Percentiles rank a stretch among this genome's conserved stretches.
phyloP scores from a whole-genome alignment of 2,329 filamentous ascomycete species.

The Penicillium brevicompactum region DNA sequence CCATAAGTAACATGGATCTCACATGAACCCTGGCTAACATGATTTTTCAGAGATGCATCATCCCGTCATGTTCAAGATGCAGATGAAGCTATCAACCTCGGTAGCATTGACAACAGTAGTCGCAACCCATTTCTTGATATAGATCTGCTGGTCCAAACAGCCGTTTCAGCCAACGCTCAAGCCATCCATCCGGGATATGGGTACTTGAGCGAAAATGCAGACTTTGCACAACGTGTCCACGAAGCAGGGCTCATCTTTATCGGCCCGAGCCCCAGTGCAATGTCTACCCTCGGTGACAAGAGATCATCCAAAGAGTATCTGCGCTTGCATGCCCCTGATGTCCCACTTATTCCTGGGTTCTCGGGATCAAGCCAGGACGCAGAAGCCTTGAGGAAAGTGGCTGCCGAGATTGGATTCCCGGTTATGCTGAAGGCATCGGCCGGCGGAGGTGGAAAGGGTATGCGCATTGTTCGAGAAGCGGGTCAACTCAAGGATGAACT shows the following conservation, averaged over 20 bases:
- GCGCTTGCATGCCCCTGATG: slow-evolving; percentile 21
- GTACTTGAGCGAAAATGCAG: slow-evolving; percentile 37
- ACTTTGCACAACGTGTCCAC: slow-evolving; percentile 30
- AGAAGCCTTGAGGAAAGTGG: not conserved
- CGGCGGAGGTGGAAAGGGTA: slow-evolving; percentile 14
- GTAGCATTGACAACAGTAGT: slow-evolving; percentile 18
- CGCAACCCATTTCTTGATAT: slow-evolving; percentile 18
- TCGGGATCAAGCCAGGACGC: slow-evolving; percentile 14
- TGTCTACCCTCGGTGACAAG: slow-evolving; percentile 39
- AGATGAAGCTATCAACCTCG: slow-evolving; percentile 34
- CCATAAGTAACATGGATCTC: not conserved
- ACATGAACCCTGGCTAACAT: not conserved
- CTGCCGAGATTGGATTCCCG: slow-evolving; percentile 23
- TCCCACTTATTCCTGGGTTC: slow-evolving; percentile 33
- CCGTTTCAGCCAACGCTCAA: slow-evolving; percentile 18
- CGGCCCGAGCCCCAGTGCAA: slow-evolving; percentile 32
- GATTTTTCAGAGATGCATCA: slow-evolving; percentile 24
- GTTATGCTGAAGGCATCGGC: slow-evolving; percentile 8
- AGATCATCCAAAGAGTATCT: slow-evolving; percentile 27
- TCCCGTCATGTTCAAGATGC: slow-evolving; percentile 35
- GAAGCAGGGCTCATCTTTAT: slow-evolving; percentile 37
- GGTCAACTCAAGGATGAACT: slow-evolving; percentile 1
- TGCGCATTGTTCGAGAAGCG: not conserved
- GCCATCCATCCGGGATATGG: slow-evolving; percentile 41
- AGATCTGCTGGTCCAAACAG: slow-evolving; percentile 20